Evolutionary conservation across 257 asterid species (phyloP).

Genomic region (Capsicum chinense): DNA sequence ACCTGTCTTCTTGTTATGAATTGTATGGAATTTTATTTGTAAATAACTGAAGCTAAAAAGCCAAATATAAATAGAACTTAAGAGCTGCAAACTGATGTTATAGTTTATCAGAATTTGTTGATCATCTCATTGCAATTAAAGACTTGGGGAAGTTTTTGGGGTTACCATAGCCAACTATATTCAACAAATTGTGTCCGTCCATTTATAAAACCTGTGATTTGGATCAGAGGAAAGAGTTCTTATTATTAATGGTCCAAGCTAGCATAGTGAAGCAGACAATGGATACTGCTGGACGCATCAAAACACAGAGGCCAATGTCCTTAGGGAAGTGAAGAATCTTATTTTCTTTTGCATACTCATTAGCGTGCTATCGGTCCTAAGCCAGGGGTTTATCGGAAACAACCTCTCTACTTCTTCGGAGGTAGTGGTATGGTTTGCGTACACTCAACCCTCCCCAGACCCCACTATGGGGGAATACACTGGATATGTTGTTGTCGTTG

Average conservation of each 20-base stretch:
- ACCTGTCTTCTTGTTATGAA: conserved; percentile 4
- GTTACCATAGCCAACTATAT: background rate
- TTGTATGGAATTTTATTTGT: conserved; percentile 11
- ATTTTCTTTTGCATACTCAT: conserved; percentile 2
- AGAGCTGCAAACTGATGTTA: conserved; percentile 18
- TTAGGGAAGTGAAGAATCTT: background rate
- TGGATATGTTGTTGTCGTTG: no score
- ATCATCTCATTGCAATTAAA: background rate
- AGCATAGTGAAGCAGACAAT: conserved; percentile 1
- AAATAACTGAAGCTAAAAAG: background rate
- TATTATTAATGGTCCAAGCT: background rate
- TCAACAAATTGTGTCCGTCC: conserved; percentile 13
- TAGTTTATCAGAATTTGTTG: conserved; percentile 22
- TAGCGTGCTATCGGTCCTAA: background rate
- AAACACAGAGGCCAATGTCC: conserved; percentile 12
- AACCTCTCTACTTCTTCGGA: no score
- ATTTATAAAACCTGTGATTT: background rate
- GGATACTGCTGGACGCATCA: background rate
- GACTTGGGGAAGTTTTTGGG: conserved; percentile 7
- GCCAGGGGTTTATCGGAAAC: no score
- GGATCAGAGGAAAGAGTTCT: conserved; percentile 19
- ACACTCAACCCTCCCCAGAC: no score
- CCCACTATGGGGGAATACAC: no score
- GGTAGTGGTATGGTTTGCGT: no score
- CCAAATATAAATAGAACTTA: conserved; percentile 12